Evolutionary conservation across 495 filamentous ascomycete genomes (phyloP).

Genomic region (Friedmanniomyces simplex): DNA sequence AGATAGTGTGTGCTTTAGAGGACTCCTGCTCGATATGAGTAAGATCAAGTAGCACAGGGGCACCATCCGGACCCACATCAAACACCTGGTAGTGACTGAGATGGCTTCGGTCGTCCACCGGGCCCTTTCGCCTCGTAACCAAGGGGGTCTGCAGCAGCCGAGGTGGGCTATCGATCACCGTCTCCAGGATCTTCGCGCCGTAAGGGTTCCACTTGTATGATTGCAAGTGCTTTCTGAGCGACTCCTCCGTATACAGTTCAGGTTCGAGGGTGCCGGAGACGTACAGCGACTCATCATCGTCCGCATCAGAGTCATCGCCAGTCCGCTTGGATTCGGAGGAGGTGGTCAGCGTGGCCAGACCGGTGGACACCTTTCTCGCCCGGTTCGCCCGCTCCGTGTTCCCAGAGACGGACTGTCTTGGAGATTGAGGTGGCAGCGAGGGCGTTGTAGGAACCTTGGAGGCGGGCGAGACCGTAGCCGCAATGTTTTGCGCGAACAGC

Average conservation of each 20-base stretch:
- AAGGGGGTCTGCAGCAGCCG: conserved; percentile 26
- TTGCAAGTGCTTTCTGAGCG: conserved; percentile 24
- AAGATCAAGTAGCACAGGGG: conserved; percentile 24
- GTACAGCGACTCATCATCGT: conserved; percentile 24
- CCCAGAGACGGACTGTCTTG: not conserved
- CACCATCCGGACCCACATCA: conserved; percentile 38
- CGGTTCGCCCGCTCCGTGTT: not conserved
- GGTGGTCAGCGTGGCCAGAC: conserved; percentile 3
- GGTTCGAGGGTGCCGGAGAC: conserved; percentile 18
- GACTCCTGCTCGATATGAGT: conserved; percentile 23
- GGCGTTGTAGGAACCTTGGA: not conserved
- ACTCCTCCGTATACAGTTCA: conserved; percentile 21
- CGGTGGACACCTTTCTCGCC: not conserved
- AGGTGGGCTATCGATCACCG: conserved; percentile 26
- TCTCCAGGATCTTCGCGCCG: conserved; percentile 30
- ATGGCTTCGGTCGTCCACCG: conserved; percentile 30
- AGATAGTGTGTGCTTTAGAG: conserved; percentile 30
- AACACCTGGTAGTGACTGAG: conserved; percentile 41
- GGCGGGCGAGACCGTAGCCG: not conserved
- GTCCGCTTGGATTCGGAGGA: conserved; percentile 10
- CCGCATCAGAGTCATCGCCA: conserved; percentile 19
- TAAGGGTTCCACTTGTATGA: conserved; percentile 28
- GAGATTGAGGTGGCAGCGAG: not conserved
- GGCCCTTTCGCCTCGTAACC: conserved; percentile 25
- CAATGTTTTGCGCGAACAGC: conserved; percentile 7